Evolutionary conservation across 192 early-diverging fungal species (phyloP), one percentile per base, ranked within the genome.

Genomic region (Backusella westeae): DNA sequence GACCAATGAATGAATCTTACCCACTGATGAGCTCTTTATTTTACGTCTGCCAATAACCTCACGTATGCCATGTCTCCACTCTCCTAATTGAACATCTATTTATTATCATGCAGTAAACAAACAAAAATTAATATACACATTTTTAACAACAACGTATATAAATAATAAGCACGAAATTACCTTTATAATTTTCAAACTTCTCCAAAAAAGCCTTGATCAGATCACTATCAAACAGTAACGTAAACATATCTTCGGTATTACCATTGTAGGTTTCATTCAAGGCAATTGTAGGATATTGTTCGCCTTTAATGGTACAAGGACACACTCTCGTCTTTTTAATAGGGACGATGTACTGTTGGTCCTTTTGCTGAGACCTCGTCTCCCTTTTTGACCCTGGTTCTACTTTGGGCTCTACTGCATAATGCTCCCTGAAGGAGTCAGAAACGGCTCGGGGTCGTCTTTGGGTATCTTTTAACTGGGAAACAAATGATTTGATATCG

Each of bases 221-320:
- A 19, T 80, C 78, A 17, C 82, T 84, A n/a, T 80, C 80, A 63
- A 88, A 88, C n/a, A 89, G 12, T 19, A 89, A 76, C 34, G 82
- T 82, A 66, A 80, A 88, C 59, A 88, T 81, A 32, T 41, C 66
- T 72, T 87, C 81, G 0, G 87, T 80, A 7, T 81, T 79, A 29
- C 88, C 86, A 32, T 76, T 74, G 65, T 80, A 87, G 19, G 44
- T 81, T 65, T 85, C 77, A 32, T 84, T 73, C 66, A 89, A 77
- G 42, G 76, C 81, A 12, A 80, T 67, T 38, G 84, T 80, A 38
- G 77, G 49, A 53, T 85, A 88, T 70, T 89, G 88, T 36, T 82
- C 73, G 6, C 83, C 80, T 26, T 83, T 80, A 29, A 77, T 75
- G 41, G 79, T 77, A 74, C 88, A 89, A 49, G 80, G 74, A 74